Evolutionary conservation across 176 grass and related monocot species (phyloP).

Genomic region (Hsuehochloa calcarea): DNA sequence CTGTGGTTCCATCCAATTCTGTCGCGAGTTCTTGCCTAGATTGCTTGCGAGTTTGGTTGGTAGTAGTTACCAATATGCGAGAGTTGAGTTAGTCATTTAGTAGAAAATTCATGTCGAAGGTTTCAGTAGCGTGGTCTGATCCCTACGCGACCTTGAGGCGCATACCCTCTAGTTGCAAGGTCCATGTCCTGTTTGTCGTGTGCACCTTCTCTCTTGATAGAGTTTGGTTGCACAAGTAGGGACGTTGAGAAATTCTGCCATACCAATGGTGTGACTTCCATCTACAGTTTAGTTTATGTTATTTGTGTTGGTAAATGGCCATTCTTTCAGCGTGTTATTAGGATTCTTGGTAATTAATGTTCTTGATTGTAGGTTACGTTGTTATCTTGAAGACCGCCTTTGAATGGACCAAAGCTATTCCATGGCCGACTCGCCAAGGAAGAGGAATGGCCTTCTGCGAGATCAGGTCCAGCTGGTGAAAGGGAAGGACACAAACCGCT

Average conservation of each 20-base stretch:
- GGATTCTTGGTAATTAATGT: constrained; percentile 17
- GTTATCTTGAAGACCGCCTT: background rate
- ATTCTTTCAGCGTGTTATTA: background rate
- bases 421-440: constrained; percentile 61
- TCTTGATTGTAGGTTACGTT: constrained; percentile 1
- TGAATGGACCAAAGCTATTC: constrained; percentile 61
- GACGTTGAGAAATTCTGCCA: background rate
- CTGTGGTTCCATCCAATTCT: background rate
- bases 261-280: background rate
- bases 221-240: constrained; percentile 4
- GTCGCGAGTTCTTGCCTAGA: background rate
- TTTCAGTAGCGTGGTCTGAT: background rate
- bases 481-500: constrained; percentile 69
- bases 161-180: constrained; percentile 1
- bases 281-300: constrained; percentile 13
- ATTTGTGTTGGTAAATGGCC: background rate
- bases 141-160: background rate
- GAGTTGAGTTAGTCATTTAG: constrained; percentile 1
- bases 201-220: background rate
- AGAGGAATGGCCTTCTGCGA: constrained; percentile 66
- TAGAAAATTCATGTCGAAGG: background rate
- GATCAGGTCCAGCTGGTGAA: constrained; percentile 89
- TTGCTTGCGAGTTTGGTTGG: constrained; percentile 5
- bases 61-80: background rate
- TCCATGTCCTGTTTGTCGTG: background rate